A percentile compares a stretch with the other conserved stretches of the same genome.
These are phyloP conservation scores for Saccharomyces pastorianus DNA, from an alignment of 1,139 yeast species.

Conservation along the genomic window DNA sequence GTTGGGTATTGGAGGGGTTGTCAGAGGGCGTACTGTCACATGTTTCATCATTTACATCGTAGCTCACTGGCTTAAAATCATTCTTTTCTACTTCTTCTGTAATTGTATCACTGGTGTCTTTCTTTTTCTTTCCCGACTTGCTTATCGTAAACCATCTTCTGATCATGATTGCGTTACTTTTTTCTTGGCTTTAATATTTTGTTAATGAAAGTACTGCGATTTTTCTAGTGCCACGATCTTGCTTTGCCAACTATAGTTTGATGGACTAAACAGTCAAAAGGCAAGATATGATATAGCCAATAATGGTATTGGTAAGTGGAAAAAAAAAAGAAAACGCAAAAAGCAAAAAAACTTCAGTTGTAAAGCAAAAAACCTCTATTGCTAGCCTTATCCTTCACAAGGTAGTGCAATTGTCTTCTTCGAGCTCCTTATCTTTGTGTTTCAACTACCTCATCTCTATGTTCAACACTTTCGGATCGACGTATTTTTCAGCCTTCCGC, in stretches of 20 bases:
- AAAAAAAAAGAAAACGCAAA: not conserved
- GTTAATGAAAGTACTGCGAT: not conserved
- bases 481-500: slow-evolving; percentile 1
- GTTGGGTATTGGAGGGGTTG: not conserved
- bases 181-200: not conserved
- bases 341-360: not conserved
- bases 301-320: not conserved
- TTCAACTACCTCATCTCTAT: not conserved
- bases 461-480: not conserved
- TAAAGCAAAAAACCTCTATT: not conserved
- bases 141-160: not conserved
- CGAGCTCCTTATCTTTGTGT: not conserved
- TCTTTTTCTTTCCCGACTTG: not conserved
- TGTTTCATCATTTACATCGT: not conserved
- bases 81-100: not conserved
- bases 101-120: not conserved
- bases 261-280: not conserved
- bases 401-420: not conserved
- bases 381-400: not conserved
- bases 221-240: not conserved
- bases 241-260: not conserved
- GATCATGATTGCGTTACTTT: not conserved
- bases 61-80: not conserved
- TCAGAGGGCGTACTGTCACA: not conserved
- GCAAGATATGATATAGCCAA: not conserved